phyloP scores from a whole-genome alignment of 345 rosid species.

The Syzygium grande region DNA sequence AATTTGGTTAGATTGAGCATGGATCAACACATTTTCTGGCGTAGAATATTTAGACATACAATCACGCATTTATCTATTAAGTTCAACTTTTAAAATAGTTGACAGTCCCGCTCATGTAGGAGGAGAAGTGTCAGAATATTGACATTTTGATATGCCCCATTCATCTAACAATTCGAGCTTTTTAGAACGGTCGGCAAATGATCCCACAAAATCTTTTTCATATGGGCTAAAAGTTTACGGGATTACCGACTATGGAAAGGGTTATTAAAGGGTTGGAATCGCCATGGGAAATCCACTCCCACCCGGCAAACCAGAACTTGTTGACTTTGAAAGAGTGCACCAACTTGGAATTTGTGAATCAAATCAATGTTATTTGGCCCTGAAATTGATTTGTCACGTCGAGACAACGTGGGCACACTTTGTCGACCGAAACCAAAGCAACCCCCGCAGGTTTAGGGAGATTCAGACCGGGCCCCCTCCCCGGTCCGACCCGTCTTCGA shows the following conservation, averaged over 20 bases:
- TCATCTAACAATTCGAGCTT: neutral
- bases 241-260: neutral
- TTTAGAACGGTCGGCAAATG: neutral
- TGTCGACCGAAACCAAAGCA: neutral
- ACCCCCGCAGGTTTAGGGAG: neutral
- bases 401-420: neutral
- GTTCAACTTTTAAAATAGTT: neutral
- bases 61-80: neutral
- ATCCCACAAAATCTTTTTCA: neutral
- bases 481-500: neutral
- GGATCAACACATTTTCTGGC: neutral
- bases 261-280: neutral
- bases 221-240: neutral
- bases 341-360: neutral
- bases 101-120: fast-evolving
- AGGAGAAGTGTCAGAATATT: neutral
- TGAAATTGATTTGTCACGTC: neutral
- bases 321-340: neutral
- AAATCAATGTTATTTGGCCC: neutral
- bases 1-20: neutral
- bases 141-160: neutral
- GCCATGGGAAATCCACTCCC: neutral
- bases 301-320: neutral
- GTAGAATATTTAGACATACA: neutral
- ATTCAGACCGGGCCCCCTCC: neutral